These are phyloP conservation scores for Cercospora beticola DNA, from an alignment of 2,329 filamentous ascomycete species.

Conservation along the genomic window DNA sequence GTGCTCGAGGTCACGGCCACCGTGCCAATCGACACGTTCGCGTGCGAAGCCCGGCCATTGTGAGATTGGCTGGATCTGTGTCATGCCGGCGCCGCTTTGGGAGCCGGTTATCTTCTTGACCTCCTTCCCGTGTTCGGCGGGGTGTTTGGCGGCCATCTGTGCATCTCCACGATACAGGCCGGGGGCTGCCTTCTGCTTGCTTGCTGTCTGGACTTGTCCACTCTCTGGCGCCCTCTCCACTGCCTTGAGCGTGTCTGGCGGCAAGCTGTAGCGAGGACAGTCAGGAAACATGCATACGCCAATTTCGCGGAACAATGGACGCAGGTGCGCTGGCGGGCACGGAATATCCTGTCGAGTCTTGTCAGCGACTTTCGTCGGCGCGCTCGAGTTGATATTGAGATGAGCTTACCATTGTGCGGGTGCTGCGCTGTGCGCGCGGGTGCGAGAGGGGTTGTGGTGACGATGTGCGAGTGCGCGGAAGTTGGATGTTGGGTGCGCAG, in stretches of 20 bases:
- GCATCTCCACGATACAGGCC: neutral
- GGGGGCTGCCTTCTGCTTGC: neutral
- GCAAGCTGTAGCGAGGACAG: neutral
- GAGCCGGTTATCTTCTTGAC: neutral
- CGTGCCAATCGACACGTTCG: neutral
- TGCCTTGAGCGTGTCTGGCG: neutral
- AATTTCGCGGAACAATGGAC: neutral
- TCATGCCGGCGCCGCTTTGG: neutral
- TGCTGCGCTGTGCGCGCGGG: neutral
- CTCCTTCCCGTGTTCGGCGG: neutral
- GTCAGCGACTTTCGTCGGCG: neutral
- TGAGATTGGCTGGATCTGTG: neutral
- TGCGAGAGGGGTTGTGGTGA: neutral
- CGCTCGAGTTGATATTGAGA: neutral
- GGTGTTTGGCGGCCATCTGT: neutral
- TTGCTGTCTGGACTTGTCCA: neutral
- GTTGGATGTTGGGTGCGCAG: neutral
- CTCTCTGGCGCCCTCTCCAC: neutral
- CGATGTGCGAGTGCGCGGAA: neutral
- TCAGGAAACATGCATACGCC: neutral
- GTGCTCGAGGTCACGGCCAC: neutral
- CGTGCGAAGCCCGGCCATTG: neutral
- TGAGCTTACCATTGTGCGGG: neutral
- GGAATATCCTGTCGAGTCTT: neutral
- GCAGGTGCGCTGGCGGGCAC: neutral